Evolutionary conservation across 2,329 filamentous ascomycete genomes (phyloP).

Genomic region (Apiospora sp.): DNA sequence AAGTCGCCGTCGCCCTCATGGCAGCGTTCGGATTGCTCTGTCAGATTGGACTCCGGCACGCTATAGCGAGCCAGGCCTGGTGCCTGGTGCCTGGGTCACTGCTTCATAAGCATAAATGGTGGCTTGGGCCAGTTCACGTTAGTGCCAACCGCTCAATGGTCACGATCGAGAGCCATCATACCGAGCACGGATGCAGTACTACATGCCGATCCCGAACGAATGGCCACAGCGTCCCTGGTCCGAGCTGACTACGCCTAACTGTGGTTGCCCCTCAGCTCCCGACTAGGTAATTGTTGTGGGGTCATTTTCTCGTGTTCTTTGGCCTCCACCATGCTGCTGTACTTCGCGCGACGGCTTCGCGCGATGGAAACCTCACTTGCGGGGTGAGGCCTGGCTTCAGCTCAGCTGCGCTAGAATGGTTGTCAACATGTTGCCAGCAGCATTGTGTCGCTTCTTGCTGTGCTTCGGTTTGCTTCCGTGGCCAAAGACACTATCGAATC

Average conservation of each 20-base stretch:
- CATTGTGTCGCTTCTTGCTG: background rate
- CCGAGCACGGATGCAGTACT: background rate
- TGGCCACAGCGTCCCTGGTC: background rate
- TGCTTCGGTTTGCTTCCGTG: background rate
- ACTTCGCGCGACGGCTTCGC: background rate
- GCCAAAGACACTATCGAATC: background rate
- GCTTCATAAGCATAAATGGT: background rate
- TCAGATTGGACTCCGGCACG: background rate
- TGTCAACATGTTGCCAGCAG: background rate
- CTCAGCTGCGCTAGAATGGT: background rate
- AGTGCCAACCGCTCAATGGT: background rate
- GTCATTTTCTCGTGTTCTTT: conserved; percentile 2
- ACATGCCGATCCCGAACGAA: background rate
- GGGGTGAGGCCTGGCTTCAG: background rate
- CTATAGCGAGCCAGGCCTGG: background rate
- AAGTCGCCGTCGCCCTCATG: background rate
- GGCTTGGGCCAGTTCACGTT: background rate
- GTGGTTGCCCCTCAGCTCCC: background rate
- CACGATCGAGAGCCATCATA: background rate
- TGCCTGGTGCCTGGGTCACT: background rate
- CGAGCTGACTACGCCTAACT: background rate
- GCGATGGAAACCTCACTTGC: background rate
- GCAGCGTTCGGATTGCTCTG: background rate
- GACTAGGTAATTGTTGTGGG: background rate
- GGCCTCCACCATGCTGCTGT: background rate